Evolutionary conservation across 2,329 filamentous ascomycete genomes (phyloP), one percentile per base, ranked within the genome.

Genomic region (Coniochaeta ligniaria): DNA sequence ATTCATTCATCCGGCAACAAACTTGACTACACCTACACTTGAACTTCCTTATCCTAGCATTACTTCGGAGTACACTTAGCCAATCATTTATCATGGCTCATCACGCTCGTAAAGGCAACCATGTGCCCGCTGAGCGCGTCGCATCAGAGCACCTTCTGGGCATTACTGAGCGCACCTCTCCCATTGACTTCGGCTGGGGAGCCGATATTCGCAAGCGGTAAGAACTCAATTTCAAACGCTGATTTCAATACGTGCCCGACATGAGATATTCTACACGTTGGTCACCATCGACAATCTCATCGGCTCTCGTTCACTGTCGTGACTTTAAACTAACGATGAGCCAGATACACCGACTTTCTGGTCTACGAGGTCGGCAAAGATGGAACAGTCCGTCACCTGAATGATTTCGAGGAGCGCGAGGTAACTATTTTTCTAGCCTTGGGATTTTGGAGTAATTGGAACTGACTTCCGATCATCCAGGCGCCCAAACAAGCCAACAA

Each of bases 351-450:
- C 4, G 93, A 97, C 72, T 97, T 97, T 68, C 80, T 95, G 66
- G 93, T 97, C 67, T 93, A 96, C 70, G 93, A 97, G 74, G 94
- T 97, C 63, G 78, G 83, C 22, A 86, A 87, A 33, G 84, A 89
- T 69, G 92, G 92, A 17, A 75, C 86, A 59, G 90, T 96, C 16
- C 73, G 95, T 59, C 91, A 94, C 72, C 78, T 97, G 57, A 79
- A 60, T 5, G 70, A 74, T 33, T 71, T 63, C 33, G 60, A 64
- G 12, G 64, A 67, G 41, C 55, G 54, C 6, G 59, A 64, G 24
- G 59, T 59, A 26, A 26, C 24, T 52, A 52, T 17, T 11, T 47
- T 2, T 26, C 11, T 12, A 36, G 8, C 3, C 35, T 12, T 26
- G 11, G 3, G 3, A 9, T 14, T 47, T 7, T 41, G 38, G 9